Evolutionary conservation across 805 yeast genomes (phyloP).

Genomic region (Zygosaccharomyces gambellarensis): DNA sequence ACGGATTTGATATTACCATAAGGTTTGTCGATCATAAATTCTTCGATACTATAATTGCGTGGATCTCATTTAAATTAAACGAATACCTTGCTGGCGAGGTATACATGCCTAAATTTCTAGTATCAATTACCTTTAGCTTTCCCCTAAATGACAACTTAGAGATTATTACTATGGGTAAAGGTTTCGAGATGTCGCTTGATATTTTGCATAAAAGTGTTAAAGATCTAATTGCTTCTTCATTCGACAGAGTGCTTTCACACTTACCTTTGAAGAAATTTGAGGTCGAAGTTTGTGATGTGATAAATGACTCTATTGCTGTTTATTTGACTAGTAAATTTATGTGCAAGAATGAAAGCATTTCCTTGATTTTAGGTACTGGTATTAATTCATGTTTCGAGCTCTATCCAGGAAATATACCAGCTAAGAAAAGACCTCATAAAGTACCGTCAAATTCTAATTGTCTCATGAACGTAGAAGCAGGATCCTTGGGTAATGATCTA

Average conservation of each 20-base stretch:
- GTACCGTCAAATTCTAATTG: slow-evolving; percentile 4
- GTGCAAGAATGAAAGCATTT: slow-evolving; percentile 31
- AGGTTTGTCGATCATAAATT: slow-evolving; percentile 19
- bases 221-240: slow-evolving; percentile 37
- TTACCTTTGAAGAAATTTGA: slow-evolving; percentile 19
- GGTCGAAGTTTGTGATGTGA: slow-evolving; percentile 41
- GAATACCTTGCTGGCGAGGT: slow-evolving; percentile 3
- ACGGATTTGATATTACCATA: slow-evolving; percentile 11
- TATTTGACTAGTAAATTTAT: slow-evolving; percentile 45
- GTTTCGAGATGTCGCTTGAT: slow-evolving; percentile 45
- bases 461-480: slow-evolving; percentile 28
- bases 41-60: slow-evolving; percentile 17
- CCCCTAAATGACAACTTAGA: slow-evolving; percentile 29
- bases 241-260: slow-evolving; percentile 16
- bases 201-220: slow-evolving; percentile 41
- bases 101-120: slow-evolving; percentile 16
- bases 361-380: slow-evolving; percentile 68
- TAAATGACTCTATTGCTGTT: slow-evolving; percentile 66
- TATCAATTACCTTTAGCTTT: slow-evolving; percentile 34
- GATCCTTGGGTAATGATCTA: slow-evolving; percentile 23
- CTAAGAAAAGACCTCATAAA: slow-evolving; percentile 8
- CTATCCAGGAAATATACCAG: slow-evolving; percentile 17
- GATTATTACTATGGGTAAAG: slow-evolving; percentile 56
- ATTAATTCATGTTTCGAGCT: slow-evolving; percentile 46
- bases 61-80: slow-evolving; percentile 15